phyloP scores from a whole-genome alignment of 2,329 filamentous ascomycete genomes.

The Helotiales sp. region DNA sequence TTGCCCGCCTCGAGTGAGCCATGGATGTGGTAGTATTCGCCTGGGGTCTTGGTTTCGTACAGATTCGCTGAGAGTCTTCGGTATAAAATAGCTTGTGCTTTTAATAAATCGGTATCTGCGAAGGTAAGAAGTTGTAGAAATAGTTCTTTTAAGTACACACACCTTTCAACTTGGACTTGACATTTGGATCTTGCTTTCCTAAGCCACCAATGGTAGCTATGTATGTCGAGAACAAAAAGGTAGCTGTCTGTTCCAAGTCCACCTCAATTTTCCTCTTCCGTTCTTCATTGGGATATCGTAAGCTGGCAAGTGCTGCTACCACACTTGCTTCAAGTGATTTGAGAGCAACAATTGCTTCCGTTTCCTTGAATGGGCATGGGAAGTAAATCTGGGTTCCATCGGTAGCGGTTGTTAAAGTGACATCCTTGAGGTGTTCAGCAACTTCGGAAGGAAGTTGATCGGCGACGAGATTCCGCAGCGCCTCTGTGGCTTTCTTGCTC shows the following conservation, averaged over 20 bases:
- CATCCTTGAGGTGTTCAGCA: constrained; percentile 24
- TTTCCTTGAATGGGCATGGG: constrained; percentile 49
- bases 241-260: constrained; percentile 53
- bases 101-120: constrained; percentile 68
- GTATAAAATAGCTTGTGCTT: constrained; percentile 70
- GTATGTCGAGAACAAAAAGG: constrained; percentile 59
- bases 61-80: constrained; percentile 72
- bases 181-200: constrained; percentile 46
- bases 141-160: constrained; percentile 18
- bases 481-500: constrained; percentile 24
- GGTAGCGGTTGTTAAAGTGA: constrained; percentile 27
- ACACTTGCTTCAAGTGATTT: constrained; percentile 48
- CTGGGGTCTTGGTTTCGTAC: constrained; percentile 64
- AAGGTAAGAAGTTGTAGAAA: constrained; percentile 2
- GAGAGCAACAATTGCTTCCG: constrained; percentile 44
- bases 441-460: constrained; percentile 27
- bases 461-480: constrained; percentile 17
- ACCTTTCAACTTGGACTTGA: constrained; percentile 47
- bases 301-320: constrained; percentile 58
- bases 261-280: constrained; percentile 45
- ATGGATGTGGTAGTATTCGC: constrained; percentile 75
- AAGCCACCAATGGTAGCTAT: constrained; percentile 55
- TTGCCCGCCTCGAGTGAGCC: constrained; percentile 71
- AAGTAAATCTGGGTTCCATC: constrained; percentile 40
- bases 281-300: constrained; percentile 45